Conservation (phyloP, 2,329 filamentous ascomycete species). For the Ophiosphaerella herpotricha region DNA sequence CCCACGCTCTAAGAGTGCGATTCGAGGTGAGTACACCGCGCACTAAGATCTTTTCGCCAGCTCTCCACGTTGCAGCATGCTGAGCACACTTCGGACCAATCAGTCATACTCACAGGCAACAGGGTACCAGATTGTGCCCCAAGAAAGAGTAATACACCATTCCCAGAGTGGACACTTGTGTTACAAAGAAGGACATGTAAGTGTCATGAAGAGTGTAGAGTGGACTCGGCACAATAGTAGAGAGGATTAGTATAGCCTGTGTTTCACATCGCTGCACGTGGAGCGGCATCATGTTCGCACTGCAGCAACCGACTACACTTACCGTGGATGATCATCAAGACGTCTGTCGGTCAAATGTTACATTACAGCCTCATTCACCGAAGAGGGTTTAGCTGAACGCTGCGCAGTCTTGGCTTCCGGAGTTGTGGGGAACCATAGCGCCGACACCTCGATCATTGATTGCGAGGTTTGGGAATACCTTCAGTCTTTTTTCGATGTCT, state of each 20-base stretch:
- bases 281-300: not conserved
- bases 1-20: too few relatives aligned
- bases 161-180: not conserved
- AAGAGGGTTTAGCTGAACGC: constrained; percentile 12
- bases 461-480: constrained; percentile 12
- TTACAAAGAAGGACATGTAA: constrained; percentile 1
- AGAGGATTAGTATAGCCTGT: not conserved
- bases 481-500: not conserved
- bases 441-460: constrained; percentile 5
- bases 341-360: constrained; percentile 1
- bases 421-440: constrained; percentile 42
- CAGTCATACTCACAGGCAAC: not conserved
- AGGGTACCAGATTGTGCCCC: not conserved
- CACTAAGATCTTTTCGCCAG: too few relatives aligned
- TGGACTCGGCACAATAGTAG: constrained; percentile 5
- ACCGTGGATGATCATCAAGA: not conserved
- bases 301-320: not conserved
- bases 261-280: constrained; percentile 6
- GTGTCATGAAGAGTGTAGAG: constrained; percentile 15
- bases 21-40: too few relatives aligned
- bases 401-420: constrained; percentile 26
- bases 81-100: not conserved
- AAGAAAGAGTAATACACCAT: too few relatives aligned
- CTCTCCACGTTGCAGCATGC: too few relatives aligned
- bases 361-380: constrained; percentile 15